Base-by-base conservation (phyloP, 2,329 filamentous ascomycete species). In the Hypoxylon sp. region DNA sequence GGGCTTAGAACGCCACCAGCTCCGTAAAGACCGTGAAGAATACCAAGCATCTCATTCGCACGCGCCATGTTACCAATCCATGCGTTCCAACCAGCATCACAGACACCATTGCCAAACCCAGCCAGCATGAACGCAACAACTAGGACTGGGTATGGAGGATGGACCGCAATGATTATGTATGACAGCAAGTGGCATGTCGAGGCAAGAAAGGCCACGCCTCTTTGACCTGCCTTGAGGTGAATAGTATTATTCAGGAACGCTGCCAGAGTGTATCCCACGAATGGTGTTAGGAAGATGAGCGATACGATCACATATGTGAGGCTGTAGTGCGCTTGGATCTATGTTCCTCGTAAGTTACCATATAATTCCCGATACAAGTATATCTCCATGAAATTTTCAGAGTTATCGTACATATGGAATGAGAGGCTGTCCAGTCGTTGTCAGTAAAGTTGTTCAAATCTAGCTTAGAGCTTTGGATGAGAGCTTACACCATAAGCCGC, bases 1-100 rank as follows among this genome's bases (percentile, higher is more conserved):
- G 91, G 91, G n/a, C 87, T 84, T 0, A 93, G 78, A 0, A 90
- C 87, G 0, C 89, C 91, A 0, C 91, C 91, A 0, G 88, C 70
- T 0, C 90, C 90, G 71, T 93, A 94, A 53, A 86, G 86, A 0
- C 85, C 89, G 70, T 93, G 90, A 23, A 93, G 78, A 57, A 92
- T 82, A 0, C 90, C 90, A 0, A 92, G 81, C 0, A 93, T 76
- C 74, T 93, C 87, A 70, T 93, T 93, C 1, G 90, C 86, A 58
- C 86, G 87, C 7, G 84, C 84, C 84, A 94, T 88, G 69, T 88
- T 89, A 0, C 91, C 91, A 12, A 85, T 76, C 79, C 81, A 86
- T 0, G 83, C 82, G 71, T 85, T 85, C 83, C 84, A 88, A 1
- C 79, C 84, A 5, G 81, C 84, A 64, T 86, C 89, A 11, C 84